Base-by-base conservation (phyloP, 139 green algal genomes). In the Astrephomene gubernaculifera region DNA sequence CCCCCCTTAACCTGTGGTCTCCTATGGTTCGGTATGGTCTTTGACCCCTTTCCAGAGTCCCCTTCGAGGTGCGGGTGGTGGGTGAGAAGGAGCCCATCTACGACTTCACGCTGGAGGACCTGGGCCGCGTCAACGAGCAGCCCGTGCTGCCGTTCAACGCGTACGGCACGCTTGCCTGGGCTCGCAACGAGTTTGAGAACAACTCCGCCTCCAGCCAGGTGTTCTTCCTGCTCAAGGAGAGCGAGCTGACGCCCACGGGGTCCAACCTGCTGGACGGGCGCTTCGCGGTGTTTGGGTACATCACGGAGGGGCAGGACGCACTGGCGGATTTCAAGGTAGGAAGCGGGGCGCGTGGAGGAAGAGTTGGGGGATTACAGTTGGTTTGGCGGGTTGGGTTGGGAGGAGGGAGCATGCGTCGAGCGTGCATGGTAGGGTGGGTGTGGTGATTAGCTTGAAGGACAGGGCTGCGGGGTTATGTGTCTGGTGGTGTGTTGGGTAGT, bases 171-270 rank as follows among this genome's bases (percentile, higher is more conserved):
- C 79, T 99, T 72, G 97, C 97, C 19, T 95, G 98, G 92, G 97
- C 97, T 0, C 92, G 97, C 33, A 91, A 92, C 39, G 97, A 99
- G 94, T 99, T 99, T 89, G 95, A 99, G 45, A 91, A 96, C 88
- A 99, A 99, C 94, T 96, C 89, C 2, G 97, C 91, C 33, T 96
- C 91, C 54, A 94, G 88, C 45, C 94, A 97, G 86, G 87, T 99
- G 69, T 99, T 99, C 91, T 99, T 95, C 85, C 91, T 99, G 84
- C 90, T 99, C 31, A 99, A 99, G 92, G 98, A 99, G 91, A 96
- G 89, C 27, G 98, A 99, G 95, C 89, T 99, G 72, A 99, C 98
- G 14, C 98, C 98, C 25, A 96, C 94, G 1, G 95, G 95, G 24
- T 92, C 96, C 68, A 99, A 99, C 94, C 91, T 99, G 75, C 89